These are phyloP conservation scores for Pseudozyma sp. DNA, from an alignment of 1,284 basidiomycete species.

Conservation along the genomic window DNA sequence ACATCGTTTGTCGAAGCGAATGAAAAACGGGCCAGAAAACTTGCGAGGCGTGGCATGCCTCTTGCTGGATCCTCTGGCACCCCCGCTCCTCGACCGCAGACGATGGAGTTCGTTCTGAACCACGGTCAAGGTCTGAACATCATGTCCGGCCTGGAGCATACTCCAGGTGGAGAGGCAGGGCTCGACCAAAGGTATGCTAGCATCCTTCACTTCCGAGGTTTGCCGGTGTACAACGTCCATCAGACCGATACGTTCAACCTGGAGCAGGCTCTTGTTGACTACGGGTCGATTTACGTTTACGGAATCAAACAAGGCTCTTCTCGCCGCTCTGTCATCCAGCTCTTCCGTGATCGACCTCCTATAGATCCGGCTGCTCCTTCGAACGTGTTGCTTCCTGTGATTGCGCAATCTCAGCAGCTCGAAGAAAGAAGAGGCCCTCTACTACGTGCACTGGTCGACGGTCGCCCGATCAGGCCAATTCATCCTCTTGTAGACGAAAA, in stretches of 20 bases:
- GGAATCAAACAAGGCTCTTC: not conserved
- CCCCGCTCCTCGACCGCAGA: not conserved
- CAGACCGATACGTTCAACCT: not conserved
- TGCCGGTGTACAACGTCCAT: constrained; percentile 4
- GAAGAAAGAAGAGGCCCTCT: not conserved
- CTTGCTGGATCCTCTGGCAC: not conserved
- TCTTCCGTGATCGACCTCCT: not conserved
- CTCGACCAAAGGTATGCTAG: constrained; percentile 1
- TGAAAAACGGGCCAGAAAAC: not conserved
- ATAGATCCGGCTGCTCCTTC: not conserved
- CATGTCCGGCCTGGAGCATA: not conserved
- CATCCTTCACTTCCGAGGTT: constrained; percentile 2
- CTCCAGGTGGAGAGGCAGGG: not conserved
- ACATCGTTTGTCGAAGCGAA: not conserved
- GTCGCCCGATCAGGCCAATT: constrained; percentile 3
- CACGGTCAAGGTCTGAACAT: constrained; percentile 1
- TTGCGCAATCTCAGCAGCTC: not conserved
- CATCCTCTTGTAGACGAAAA: not conserved
- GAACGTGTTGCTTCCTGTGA: not conserved
- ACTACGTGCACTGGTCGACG: constrained; percentile 2
- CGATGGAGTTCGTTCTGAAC: constrained; percentile 5
- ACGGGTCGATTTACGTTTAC: constrained; percentile 4
- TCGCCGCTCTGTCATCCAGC: not conserved
- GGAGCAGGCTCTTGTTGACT: constrained; percentile 8
- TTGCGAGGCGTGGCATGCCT: not conserved